Evolutionary conservation across 1,284 basidiomycete genomes (phyloP).

Genomic region (Trametes versicolor): DNA sequence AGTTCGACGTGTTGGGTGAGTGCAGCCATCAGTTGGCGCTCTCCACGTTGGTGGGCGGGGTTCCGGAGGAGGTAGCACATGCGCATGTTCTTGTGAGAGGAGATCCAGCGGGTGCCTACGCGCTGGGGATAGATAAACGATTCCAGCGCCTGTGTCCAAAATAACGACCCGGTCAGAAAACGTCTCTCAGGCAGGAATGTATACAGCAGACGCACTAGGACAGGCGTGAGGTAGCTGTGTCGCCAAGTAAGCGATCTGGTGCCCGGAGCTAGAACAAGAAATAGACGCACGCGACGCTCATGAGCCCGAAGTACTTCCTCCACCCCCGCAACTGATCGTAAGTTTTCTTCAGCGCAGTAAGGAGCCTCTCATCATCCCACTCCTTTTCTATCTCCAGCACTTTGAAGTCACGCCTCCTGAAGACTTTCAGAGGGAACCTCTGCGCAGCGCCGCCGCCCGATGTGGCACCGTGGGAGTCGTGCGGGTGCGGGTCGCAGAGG

Average conservation of each 20-base stretch:
- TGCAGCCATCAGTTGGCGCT: conserved; percentile 30
- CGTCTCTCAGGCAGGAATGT: too few species aligned
- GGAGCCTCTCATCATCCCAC: conserved; percentile 37
- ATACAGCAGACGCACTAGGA: conserved; percentile 4
- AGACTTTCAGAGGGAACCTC: conserved; percentile 31
- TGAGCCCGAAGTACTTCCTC: conserved; percentile 31
- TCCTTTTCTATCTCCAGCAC: conserved; percentile 20
- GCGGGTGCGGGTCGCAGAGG: too few species aligned
- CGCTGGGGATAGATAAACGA: conserved; percentile 34
- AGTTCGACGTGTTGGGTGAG: conserved; percentile 25
- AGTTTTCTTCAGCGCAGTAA: conserved; percentile 23
- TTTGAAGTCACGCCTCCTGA: conserved; percentile 25
- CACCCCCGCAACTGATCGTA: conserved; percentile 28
- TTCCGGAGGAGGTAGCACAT: conserved; percentile 31
- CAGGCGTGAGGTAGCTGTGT: conserved; percentile 11
- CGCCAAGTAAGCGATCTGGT: neutral
- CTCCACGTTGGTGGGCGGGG: conserved; percentile 23
- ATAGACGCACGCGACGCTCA: conserved; percentile 25
- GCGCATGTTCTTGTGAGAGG: conserved; percentile 35
- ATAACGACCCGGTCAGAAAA: neutral
- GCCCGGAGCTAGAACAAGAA: neutral
- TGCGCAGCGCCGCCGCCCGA: neutral
- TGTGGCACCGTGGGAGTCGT: too few species aligned
- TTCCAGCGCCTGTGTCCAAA: conserved; percentile 20
- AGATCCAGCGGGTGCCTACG: conserved; percentile 26